A percentile compares a stretch with the other conserved stretches of the same genome.
Conservation (phyloP, 805 yeast genomes). For the Wickerhamomyces chambardii region DNA sequence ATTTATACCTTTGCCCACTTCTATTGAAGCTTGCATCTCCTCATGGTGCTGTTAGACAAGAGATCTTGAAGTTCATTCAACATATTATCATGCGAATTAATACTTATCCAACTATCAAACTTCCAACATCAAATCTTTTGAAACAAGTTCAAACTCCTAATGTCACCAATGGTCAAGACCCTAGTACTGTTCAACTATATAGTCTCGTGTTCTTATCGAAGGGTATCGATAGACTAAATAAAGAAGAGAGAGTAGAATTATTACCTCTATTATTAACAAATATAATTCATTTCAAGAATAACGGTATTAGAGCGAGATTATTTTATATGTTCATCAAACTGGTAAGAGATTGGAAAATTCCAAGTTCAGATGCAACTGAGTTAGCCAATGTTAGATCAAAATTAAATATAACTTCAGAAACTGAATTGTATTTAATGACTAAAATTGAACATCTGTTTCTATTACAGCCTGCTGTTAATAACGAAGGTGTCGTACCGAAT, state of each 20-base stretch:
- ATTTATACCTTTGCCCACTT: conserved; percentile 65
- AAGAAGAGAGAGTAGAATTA: conserved; percentile 26
- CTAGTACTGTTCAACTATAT: conserved; percentile 47
- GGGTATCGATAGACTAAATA: conserved; percentile 48
- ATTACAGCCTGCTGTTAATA: conserved; percentile 35
- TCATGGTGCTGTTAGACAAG: conserved; percentile 53
- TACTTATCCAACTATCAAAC: conserved; percentile 39
- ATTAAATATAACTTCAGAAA: conserved; percentile 24
- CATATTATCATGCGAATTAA: conserved; percentile 61
- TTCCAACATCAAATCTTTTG: conserved; percentile 59
- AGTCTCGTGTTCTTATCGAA: conserved; percentile 58
- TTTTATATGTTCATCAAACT: conserved; percentile 54
- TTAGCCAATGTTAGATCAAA: conserved; percentile 24
- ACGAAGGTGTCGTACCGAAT: conserved; percentile 30
- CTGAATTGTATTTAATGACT: conserved; percentile 39
- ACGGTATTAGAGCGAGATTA: conserved; percentile 40
- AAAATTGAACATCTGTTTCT: conserved; percentile 50
- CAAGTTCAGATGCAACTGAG: conserved; percentile 36
- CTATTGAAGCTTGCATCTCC: conserved; percentile 72
- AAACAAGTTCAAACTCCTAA: conserved; percentile 53
- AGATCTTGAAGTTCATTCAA: conserved; percentile 58
- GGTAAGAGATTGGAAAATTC: conserved; percentile 37
- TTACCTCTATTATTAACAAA: conserved; percentile 39
- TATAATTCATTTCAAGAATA: conserved; percentile 27
- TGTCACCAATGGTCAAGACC: conserved; percentile 30